Percentiles rank a stretch among this genome's conserved stretches.
Evolutionary conservation across 129 eudicot species (phyloP).

Genomic region (Sambucus nigra): DNA sequence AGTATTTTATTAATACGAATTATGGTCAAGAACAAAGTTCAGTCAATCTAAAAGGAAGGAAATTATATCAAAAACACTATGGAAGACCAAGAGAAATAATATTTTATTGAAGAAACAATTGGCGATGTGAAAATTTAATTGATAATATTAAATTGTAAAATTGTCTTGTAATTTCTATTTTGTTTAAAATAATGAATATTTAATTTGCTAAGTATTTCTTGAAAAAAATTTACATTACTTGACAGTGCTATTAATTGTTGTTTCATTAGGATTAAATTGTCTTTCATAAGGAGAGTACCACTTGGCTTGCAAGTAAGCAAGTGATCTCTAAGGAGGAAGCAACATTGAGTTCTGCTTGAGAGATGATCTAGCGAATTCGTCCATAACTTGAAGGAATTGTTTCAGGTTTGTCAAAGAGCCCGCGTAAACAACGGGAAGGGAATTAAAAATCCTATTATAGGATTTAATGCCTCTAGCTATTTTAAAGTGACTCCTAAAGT

Average conservation of each 20-base stretch:
- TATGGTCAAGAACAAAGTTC: too few relatives aligned
- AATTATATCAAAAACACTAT: too few relatives aligned
- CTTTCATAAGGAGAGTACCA: conserved; percentile 75
- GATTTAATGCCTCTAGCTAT: conserved; percentile 88
- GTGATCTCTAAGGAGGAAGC: conserved; percentile 90
- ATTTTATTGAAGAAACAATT: too few relatives aligned
- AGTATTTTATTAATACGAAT: too few relatives aligned
- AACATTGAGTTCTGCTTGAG: conserved; percentile 89
- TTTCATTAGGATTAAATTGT: conserved; percentile 20
- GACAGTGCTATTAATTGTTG: background rate
- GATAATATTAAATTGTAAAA: too few relatives aligned
- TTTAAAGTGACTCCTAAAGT: conserved; percentile 89
- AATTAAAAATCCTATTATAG: conserved; percentile 45
- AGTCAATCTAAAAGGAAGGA: too few relatives aligned
- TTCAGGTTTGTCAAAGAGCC: conserved; percentile 62
- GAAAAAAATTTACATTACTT: too few relatives aligned
- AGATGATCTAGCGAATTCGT: conserved; percentile 65
- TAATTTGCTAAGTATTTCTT: too few relatives aligned
- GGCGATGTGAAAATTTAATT: too few relatives aligned
- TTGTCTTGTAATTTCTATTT: too few relatives aligned
- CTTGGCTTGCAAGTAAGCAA: conserved; percentile 76
- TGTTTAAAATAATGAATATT: too few relatives aligned
- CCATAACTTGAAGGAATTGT: conserved; percentile 76
- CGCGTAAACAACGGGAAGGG: conserved; percentile 69
- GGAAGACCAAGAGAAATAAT: too few relatives aligned